These are phyloP conservation scores for Ceratobasidium sp. DNA, from an alignment of 1,284 basidiomycete species.

Conservation along the genomic window DNA sequence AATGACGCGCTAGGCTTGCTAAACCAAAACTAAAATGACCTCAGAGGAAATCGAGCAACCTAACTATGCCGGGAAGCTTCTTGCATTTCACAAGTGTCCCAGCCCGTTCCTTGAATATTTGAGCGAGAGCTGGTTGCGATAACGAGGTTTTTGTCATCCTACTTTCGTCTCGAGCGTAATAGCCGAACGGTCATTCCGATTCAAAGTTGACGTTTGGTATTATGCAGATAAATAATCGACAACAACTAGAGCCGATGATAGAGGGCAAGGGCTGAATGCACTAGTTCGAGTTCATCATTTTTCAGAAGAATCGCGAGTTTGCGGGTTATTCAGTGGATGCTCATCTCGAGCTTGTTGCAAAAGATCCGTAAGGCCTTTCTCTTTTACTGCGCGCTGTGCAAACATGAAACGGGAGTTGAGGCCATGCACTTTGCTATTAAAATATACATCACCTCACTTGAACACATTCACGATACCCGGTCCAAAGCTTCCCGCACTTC, in stretches of 20 bases:
- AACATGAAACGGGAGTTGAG: slow-evolving; percentile 11
- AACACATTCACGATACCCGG: slow-evolving; percentile 80
- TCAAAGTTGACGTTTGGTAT: too few species aligned
- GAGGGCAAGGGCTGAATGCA: background rate
- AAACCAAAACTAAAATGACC: too few species aligned
- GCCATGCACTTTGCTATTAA: background rate
- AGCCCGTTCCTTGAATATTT: too few species aligned
- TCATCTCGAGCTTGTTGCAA: slow-evolving; percentile 84
- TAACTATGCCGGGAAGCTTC: too few species aligned
- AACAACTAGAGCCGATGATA: slow-evolving; percentile 8
- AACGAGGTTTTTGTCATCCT: too few species aligned
- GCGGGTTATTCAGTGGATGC: slow-evolving; percentile 74
- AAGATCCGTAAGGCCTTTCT: slow-evolving; percentile 78
- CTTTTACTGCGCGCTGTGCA: slow-evolving; percentile 79
- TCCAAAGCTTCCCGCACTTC: slow-evolving; percentile 84
- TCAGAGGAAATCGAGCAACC: too few species aligned
- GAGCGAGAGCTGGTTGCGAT: too few species aligned
- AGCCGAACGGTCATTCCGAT: too few species aligned
- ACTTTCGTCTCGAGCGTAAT: too few species aligned
- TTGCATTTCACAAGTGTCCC: too few species aligned
- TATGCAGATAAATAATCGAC: slow-evolving; percentile 28
- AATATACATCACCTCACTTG: slow-evolving; percentile 60
- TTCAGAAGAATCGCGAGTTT: slow-evolving; percentile 47
- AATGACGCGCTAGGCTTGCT: too few species aligned
- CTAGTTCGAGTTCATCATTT: slow-evolving; percentile 9